Evolutionary conservation across 768 basidiomycete species (phyloP).

Genomic region (Pleurotus giganteus): DNA sequence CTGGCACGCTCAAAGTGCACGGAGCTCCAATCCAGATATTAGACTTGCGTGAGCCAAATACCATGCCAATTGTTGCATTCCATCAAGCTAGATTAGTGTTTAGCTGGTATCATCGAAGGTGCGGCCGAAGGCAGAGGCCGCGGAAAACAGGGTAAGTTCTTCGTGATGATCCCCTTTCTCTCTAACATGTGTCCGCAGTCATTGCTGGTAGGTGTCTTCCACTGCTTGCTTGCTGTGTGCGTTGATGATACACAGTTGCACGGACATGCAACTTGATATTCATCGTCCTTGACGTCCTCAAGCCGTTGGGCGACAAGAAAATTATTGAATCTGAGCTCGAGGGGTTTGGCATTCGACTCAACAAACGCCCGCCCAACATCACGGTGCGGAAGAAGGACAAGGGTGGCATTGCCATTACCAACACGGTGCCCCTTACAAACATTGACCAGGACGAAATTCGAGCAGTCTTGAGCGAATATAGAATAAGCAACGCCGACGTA

Average conservation of each 20-base stretch:
- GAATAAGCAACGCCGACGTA: constrained; percentile 83
- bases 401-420: constrained; percentile 92
- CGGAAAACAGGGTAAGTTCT: constrained; percentile 81
- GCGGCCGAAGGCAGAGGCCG: constrained; percentile 95
- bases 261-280: constrained; percentile 98
- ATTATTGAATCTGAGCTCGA: constrained; percentile 92
- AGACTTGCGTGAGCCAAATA: constrained; percentile 68
- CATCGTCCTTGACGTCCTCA: constrained; percentile 96
- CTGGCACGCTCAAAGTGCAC: constrained; percentile 91
- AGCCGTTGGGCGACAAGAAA: constrained; percentile 94
- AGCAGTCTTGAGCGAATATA: constrained; percentile 92
- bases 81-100: constrained; percentile 18
- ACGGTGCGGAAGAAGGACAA: constrained; percentile 84
- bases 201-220: constrained; percentile 62
- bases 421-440: constrained; percentile 94
- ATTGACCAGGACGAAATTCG: constrained; percentile 96
- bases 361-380: constrained; percentile 91
- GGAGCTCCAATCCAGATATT: constrained; percentile 96
- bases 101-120: constrained; percentile 97
- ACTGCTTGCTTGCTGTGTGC: neutral
- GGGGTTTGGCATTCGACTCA: constrained; percentile 96
- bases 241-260: constrained; percentile 58
- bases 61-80: neutral
- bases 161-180: neutral
- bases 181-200: constrained; percentile 36